phyloP scores from a whole-genome alignment of 2,329 filamentous ascomycete species.

The Plectosphaerella sp. region DNA sequence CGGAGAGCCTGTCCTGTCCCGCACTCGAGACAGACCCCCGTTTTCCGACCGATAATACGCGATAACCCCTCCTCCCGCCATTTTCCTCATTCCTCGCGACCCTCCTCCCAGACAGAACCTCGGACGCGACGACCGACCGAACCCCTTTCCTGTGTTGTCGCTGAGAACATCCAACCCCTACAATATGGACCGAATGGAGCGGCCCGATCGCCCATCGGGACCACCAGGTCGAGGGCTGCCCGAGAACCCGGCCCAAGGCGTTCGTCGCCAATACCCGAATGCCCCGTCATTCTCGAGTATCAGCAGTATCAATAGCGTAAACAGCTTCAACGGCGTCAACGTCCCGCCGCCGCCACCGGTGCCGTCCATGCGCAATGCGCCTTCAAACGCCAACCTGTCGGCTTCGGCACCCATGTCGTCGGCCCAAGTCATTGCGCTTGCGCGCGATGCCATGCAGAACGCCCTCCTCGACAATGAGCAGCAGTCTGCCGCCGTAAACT shows the following conservation, averaged over 20 bases:
- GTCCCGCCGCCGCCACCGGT: conserved; percentile 31
- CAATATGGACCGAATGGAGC: conserved; percentile 10
- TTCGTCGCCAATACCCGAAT: conserved; percentile 30
- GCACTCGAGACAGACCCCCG: conserved; percentile 8
- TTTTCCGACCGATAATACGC: conserved; percentile 4
- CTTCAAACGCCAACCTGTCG: conserved; percentile 42
- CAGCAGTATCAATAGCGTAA: no score
- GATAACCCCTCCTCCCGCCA: background rate
- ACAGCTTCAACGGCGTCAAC: background rate
- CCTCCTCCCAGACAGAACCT: no score
- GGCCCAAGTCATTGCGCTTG: conserved; percentile 60
- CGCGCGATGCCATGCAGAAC: conserved; percentile 62
- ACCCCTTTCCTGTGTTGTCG: no score
- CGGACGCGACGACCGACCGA: no score
- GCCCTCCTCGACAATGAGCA: conserved; percentile 62
- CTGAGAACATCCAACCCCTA: no score
- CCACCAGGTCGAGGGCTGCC: conserved; percentile 31
- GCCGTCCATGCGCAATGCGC: conserved; percentile 40
- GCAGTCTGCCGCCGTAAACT: conserved; percentile 56
- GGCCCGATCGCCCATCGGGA: conserved; percentile 16
- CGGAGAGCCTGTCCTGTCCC: conserved; percentile 3
- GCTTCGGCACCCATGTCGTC: conserved; percentile 51
- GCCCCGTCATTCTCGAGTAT: conserved; percentile 33
- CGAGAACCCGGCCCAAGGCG: conserved; percentile 31
- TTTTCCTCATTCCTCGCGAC: no score